Base-by-base conservation (phyloP, 129 eudicot genomes). In the Lactuca saligna region DNA sequence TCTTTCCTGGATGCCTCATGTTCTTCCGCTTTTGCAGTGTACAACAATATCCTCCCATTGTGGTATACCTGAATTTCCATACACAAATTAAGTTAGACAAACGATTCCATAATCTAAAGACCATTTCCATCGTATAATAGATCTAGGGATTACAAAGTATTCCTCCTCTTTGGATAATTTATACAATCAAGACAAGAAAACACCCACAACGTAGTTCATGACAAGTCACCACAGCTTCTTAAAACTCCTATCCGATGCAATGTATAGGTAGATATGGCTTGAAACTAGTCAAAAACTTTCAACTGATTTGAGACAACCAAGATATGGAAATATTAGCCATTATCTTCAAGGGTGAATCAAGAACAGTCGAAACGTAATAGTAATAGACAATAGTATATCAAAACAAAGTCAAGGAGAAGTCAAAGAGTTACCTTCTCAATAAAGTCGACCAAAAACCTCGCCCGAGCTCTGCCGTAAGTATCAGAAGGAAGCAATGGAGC, bases 1-100 rank as follows among this genome's bases (percentile, higher is more conserved):
- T 64, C 78, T 50, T 71, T 78, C 72, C 60, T 72, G 0, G 56
- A 69, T 58, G 50, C 50, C 35, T 65, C 69, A 17, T 48, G 63
- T 10, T 58, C 66, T 34, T 78, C 78, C 6, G 74, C 78, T 6
- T 50, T 50, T 8, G 48, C 32, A 2, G 8, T 61, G 68, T 68
- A 67, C 51, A 46, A 0, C 34, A 75, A 57, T 0, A 6, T 33
- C 20, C 67, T 50, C 9, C 73, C 80, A 5, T n/a, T 8, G 25
- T 13, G 34, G 11, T 66, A 35, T 58, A 75, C n/a, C 80, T 67
- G 54, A 44, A 55, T 15, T 9, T 3, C 42, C 34, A 17, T n/a
- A 38, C 1, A 41, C 38, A 29, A 46, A 20, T 25, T 25, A 25
- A 10, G 51, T 46, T 12, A 46, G 15, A 46, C 4, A 12, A 46